phyloP scores from a whole-genome alignment of 2,329 filamentous ascomycete species.

The Penicillium sp. region DNA sequence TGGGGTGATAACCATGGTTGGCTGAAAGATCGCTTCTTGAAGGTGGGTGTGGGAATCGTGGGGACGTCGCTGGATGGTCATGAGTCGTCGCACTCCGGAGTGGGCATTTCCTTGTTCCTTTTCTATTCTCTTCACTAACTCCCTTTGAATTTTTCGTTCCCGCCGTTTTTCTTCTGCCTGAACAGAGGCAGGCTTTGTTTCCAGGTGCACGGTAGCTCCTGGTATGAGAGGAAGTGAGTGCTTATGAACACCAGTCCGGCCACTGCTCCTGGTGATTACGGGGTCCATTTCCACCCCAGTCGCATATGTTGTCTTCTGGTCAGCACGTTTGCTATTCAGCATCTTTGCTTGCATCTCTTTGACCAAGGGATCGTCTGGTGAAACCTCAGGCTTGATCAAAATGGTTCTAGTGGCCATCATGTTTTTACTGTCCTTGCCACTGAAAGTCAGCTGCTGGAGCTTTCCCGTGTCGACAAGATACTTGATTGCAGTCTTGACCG shows the following conservation, averaged over 20 bases:
- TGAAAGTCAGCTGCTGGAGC: slow-evolving; percentile 50
- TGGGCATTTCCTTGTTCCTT: slow-evolving; percentile 5
- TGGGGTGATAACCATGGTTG: too few relatives aligned
- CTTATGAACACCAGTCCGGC: slow-evolving; percentile 8
- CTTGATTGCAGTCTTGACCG: slow-evolving; percentile 48
- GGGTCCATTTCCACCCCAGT: slow-evolving; percentile 38
- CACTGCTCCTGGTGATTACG: slow-evolving; percentile 28
- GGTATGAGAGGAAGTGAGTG: slow-evolving; percentile 28
- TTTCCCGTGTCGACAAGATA: slow-evolving; percentile 47
- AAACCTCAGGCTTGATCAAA: slow-evolving; percentile 44
- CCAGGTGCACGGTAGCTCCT: slow-evolving; percentile 4
- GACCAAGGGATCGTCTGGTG: slow-evolving; percentile 43
- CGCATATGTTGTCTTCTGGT: slow-evolving; percentile 43
- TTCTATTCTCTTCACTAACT: slow-evolving; percentile 16
- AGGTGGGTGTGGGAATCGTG: not conserved
- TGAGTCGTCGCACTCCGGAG: slow-evolving; percentile 22
- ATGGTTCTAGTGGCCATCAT: slow-evolving; percentile 48
- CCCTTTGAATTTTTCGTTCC: not conserved
- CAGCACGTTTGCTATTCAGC: slow-evolving; percentile 35
- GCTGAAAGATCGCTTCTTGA: not conserved
- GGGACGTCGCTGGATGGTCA: slow-evolving; percentile 25
- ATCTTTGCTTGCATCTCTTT: slow-evolving; percentile 48
- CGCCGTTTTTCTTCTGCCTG: not conserved
- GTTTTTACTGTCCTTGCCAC: slow-evolving; percentile 46
- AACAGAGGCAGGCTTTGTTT: not conserved